Percentiles rank a stretch among this genome's conserved stretches.
Conservation (phyloP, 805 yeast genomes). For the Aciculoconidium aculeatum region DNA sequence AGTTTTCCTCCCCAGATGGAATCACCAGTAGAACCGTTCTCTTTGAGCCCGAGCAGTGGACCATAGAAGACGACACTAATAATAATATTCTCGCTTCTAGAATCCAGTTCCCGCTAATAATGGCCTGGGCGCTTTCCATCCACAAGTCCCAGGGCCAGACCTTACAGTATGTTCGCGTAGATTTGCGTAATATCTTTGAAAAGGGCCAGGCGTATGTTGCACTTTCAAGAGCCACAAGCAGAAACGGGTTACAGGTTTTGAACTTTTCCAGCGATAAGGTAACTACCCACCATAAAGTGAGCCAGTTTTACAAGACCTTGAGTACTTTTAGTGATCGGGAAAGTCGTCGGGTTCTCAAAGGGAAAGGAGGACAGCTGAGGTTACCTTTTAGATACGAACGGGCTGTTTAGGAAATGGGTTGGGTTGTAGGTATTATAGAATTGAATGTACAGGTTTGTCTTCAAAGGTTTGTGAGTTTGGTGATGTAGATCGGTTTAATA, state of each 20-base stretch:
- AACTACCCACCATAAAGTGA: conserved; percentile 64
- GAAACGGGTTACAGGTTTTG: conserved; percentile 76
- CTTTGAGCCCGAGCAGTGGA: conserved; percentile 80
- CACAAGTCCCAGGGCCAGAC: conserved; percentile 97
- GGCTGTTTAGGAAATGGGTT: too few relatives aligned
- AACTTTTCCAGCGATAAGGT: conserved; percentile 65
- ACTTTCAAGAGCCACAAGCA: conserved; percentile 77
- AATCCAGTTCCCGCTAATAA: conserved; percentile 75
- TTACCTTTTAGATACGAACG: too few relatives aligned
- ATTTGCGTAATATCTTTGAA: conserved; percentile 71
- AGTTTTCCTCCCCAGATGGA: conserved; percentile 68
- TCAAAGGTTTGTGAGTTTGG: too few relatives aligned
- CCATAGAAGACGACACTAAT: conserved; percentile 59
- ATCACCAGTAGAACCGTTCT: conserved; percentile 62
- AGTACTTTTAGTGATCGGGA: conserved; percentile 7
- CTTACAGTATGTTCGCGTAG: conserved; percentile 67
- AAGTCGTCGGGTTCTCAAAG: too few relatives aligned
- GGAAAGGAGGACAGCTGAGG: too few relatives aligned
- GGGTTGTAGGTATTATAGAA: too few relatives aligned
- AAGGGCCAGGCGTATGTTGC: conserved; percentile 97
- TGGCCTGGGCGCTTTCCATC: conserved; percentile 96
- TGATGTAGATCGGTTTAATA: too few relatives aligned
- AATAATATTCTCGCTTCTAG: conserved; percentile 66
- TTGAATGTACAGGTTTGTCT: too few relatives aligned
- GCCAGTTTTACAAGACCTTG: conserved; percentile 56